Evolutionary conservation across 768 basidiomycete species (phyloP).

Genomic region (Coprinopsis cinerea): DNA sequence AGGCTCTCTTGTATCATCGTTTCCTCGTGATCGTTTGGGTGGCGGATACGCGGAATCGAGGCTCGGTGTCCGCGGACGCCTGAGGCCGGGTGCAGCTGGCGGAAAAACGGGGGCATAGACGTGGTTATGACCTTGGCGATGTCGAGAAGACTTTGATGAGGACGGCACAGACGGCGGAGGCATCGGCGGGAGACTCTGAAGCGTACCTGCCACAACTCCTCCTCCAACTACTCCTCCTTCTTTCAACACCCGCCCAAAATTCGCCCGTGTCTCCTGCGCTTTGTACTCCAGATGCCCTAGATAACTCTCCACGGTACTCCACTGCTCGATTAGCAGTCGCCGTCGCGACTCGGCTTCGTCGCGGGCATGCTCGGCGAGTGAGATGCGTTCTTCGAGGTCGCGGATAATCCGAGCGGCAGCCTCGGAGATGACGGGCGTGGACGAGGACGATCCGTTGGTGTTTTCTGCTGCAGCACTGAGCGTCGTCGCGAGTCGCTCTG

Average conservation of each 20-base stretch:
- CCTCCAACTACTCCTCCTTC: slow-evolving; percentile 28
- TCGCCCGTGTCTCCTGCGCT: slow-evolving; percentile 42
- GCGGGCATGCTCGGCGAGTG: slow-evolving; percentile 43
- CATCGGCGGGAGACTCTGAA: slow-evolving; percentile 14
- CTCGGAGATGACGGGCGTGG: slow-evolving; percentile 10
- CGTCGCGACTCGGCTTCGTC: slow-evolving; percentile 51
- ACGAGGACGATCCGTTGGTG: neutral
- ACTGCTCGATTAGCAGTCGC: slow-evolving; percentile 39
- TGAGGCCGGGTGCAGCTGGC: slow-evolving; percentile 23
- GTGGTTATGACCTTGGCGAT: slow-evolving; percentile 10
- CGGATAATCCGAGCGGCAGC: slow-evolving; percentile 26
- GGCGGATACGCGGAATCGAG: slow-evolving; percentile 42
- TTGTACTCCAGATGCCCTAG: slow-evolving; percentile 39
- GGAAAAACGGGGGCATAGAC: slow-evolving; percentile 30
- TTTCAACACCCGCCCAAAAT: slow-evolving; percentile 38
- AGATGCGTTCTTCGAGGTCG: slow-evolving; percentile 44
- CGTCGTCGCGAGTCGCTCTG: slow-evolving; percentile 36
- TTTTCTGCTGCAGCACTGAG: slow-evolving; percentile 16
- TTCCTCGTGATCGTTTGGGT: slow-evolving; percentile 29
- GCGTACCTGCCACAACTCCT: slow-evolving; percentile 1
- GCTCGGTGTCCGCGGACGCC: slow-evolving; percentile 30
- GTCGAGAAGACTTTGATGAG: neutral
- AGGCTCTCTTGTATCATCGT: slow-evolving; percentile 29
- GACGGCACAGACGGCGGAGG: neutral
- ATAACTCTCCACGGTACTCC: slow-evolving; percentile 45